phyloP scores from a whole-genome alignment of 345 rosid genomes.

The Anastatica hierochuntica region DNA sequence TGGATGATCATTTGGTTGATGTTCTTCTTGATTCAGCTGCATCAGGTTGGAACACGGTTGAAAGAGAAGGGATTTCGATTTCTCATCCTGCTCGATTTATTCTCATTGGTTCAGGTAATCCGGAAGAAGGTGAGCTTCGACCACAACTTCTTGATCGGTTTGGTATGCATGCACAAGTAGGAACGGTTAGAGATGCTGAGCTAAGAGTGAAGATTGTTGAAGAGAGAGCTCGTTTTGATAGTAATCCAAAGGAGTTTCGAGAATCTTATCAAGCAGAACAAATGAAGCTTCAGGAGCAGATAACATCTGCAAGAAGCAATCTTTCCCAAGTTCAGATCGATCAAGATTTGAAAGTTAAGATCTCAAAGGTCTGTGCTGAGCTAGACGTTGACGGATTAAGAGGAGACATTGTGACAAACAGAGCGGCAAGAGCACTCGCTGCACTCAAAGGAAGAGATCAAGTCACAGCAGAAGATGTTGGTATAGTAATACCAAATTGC shows the following conservation, averaged over 20 bases:
- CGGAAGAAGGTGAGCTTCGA: neutral
- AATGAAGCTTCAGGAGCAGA: too few relatives aligned
- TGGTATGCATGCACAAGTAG: neutral
- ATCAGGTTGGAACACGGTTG: neutral
- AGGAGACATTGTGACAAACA: too few relatives aligned
- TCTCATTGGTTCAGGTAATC: neutral
- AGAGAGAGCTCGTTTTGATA: neutral
- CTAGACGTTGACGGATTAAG: too few relatives aligned
- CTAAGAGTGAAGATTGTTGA: neutral
- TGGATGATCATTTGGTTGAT: neutral
- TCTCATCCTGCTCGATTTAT: neutral
- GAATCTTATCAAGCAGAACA: too few relatives aligned
- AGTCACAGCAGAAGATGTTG: neutral
- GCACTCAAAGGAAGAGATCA: neutral
- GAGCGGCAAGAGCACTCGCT: neutral
- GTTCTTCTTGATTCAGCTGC: neutral
- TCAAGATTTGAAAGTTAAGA: too few relatives aligned
- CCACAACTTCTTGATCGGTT: neutral
- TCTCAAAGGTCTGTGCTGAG: too few relatives aligned
- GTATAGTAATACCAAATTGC: neutral
- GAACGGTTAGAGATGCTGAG: neutral
- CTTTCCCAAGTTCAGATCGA: too few relatives aligned
- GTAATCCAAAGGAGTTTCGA: neutral
- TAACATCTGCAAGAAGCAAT: too few relatives aligned
- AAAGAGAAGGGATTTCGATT: neutral